A percentile compares a stretch with the other conserved stretches of the same genome.
Conservation (phyloP, 2,329 filamentous ascomycete species). For the Cryphonectria carpinicola region DNA sequence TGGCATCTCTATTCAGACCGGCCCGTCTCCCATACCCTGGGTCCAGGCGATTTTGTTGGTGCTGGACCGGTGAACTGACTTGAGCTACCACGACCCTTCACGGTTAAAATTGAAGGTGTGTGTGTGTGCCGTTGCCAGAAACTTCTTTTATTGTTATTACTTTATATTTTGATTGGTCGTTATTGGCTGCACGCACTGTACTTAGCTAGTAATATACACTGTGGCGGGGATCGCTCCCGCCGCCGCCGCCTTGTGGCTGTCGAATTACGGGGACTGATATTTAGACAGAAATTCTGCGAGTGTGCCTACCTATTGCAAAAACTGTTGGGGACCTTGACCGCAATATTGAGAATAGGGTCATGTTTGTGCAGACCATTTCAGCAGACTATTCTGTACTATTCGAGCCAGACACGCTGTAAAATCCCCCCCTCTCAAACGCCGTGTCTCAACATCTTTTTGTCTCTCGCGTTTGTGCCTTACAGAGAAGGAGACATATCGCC, state of each 20-base stretch:
- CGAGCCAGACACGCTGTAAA: background rate
- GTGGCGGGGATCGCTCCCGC: background rate
- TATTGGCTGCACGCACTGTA: background rate
- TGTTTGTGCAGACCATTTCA: background rate
- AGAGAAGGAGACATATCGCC: background rate
- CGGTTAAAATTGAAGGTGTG: background rate
- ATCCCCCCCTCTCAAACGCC: background rate
- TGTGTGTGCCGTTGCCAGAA: background rate
- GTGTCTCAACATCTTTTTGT: conserved; percentile 3
- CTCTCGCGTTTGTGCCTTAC: background rate
- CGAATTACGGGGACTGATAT: conserved; percentile 2
- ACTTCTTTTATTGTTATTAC: background rate
- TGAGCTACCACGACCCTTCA: background rate
- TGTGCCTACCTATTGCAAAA: background rate
- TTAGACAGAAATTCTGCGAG: background rate
- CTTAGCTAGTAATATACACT: background rate
- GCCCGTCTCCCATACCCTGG: conserved; percentile 12
- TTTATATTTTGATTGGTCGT: too few relatives aligned
- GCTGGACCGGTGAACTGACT: background rate
- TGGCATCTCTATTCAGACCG: conserved; percentile 18
- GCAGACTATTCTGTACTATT: background rate
- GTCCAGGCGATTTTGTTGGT: conserved; percentile 17
- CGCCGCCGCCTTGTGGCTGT: background rate
- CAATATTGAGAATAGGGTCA: background rate
- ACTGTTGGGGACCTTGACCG: background rate